phyloP scores from a whole-genome alignment of 768 basidiomycete species.

The Candolleomyces eurysporus region DNA sequence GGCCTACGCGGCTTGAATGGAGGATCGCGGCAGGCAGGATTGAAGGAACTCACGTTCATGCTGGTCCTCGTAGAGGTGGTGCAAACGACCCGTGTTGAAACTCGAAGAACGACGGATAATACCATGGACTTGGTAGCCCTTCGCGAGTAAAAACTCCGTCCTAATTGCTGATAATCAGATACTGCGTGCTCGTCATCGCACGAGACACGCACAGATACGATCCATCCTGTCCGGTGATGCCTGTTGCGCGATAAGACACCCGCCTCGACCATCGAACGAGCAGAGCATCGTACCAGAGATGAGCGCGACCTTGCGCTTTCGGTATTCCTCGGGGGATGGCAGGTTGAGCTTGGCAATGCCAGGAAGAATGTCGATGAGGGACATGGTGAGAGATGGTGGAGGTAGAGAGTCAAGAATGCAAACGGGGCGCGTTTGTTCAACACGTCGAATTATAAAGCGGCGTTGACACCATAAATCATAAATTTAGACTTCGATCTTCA shows the following conservation, averaged over 20 bases:
- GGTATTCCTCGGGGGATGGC: slow-evolving; percentile 78
- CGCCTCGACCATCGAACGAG: neutral
- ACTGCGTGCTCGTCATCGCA: neutral
- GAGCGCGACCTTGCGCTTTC: slow-evolving; percentile 89
- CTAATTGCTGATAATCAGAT: slow-evolving; percentile 32
- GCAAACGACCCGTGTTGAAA: slow-evolving; percentile 95
- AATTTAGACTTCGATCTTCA: neutral
- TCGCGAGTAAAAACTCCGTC: slow-evolving; percentile 78
- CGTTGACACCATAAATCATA: slow-evolving; percentile 1
- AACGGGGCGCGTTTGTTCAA: neutral
- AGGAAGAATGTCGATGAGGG: slow-evolving; percentile 35
- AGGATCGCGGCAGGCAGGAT: slow-evolving; percentile 1
- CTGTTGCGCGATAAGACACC: slow-evolving; percentile 34
- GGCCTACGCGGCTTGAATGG: slow-evolving; percentile 40
- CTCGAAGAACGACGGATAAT: slow-evolving; percentile 97
- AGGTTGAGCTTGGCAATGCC: slow-evolving; percentile 54
- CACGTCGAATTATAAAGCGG: neutral
- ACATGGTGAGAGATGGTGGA: slow-evolving; percentile 29
- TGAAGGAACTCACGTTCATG: slow-evolving; percentile 70
- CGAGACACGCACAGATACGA: slow-evolving; percentile 75
- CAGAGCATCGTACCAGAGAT: slow-evolving; percentile 67
- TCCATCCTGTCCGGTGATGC: slow-evolving; percentile 95
- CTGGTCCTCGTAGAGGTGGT: slow-evolving; percentile 90
- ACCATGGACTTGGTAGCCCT: slow-evolving; percentile 91
- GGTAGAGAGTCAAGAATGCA: slow-evolving; percentile 4